A percentile compares a stretch with the other conserved stretches of the same genome.
These are phyloP conservation scores for Penicillium verhagenii DNA, from an alignment of 495 filamentous ascomycete species.

Conservation along the genomic window DNA sequence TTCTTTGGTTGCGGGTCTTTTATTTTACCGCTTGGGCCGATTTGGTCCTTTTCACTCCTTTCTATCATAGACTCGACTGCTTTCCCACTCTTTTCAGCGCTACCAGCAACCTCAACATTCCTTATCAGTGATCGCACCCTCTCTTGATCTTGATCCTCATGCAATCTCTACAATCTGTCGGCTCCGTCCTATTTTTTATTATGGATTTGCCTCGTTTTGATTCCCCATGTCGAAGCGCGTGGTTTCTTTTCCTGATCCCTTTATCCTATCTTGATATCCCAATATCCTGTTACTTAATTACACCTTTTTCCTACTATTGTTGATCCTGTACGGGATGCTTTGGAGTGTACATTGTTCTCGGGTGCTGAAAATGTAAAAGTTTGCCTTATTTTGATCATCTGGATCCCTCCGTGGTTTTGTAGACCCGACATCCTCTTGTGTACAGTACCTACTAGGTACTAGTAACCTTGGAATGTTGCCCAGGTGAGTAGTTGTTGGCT, in stretches of 20 bases:
- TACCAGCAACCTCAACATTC: conserved; percentile 24
- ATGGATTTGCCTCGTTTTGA: conserved; percentile 14
- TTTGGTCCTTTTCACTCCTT: conserved; percentile 5
- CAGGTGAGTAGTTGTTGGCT: too few species aligned
- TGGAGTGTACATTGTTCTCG: conserved; percentile 5
- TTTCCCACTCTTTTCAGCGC: conserved; percentile 25
- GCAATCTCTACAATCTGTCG: conserved; percentile 5
- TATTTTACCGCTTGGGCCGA: conserved; percentile 6
- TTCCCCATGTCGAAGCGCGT: conserved; percentile 23
- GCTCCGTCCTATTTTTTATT: not conserved
- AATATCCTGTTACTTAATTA: conserved; percentile 21
- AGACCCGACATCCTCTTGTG: too few species aligned
- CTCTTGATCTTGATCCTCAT: conserved; percentile 11
- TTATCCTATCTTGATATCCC: not conserved
- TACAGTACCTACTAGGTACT: not conserved
- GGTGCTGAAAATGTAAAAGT: conserved; percentile 7
- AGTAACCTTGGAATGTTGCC: too few species aligned
- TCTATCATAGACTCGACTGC: conserved; percentile 20
- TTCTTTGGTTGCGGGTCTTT: conserved; percentile 20
- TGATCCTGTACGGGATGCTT: not conserved
- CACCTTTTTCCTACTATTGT: conserved; percentile 1
- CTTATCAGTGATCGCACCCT: conserved; percentile 10
- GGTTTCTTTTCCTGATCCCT: not conserved
- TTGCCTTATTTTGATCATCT: conserved; percentile 1
- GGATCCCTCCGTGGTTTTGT: not conserved